These are phyloP conservation scores for Persicaria tinctoria DNA, from an alignment of 148 eudicot species.

Conservation along the genomic window DNA sequence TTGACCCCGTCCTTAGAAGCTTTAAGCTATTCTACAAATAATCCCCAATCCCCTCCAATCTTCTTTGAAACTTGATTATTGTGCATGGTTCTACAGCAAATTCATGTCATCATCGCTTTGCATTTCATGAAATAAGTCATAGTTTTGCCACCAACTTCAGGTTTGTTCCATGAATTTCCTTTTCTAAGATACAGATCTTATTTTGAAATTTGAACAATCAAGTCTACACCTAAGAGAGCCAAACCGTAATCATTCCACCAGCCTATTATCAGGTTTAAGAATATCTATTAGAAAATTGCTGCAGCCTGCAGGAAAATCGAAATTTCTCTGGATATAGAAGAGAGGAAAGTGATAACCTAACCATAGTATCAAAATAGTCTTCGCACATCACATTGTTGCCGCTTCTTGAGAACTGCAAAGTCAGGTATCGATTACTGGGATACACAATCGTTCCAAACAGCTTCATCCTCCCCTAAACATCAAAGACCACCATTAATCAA, in stretches of 20 bases:
- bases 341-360: slow-evolving; percentile 20
- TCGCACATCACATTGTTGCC: slow-evolving; percentile 91
- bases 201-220: no score
- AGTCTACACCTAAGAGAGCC: neutral
- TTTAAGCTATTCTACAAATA: neutral
- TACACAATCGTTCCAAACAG: slow-evolving; percentile 83
- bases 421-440: slow-evolving; percentile 79
- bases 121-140: no score
- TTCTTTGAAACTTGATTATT: neutral
- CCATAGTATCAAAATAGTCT: slow-evolving; percentile 86
- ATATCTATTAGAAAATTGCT: no score
- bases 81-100: neutral
- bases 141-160: no score
- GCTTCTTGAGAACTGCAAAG: slow-evolving; percentile 84
- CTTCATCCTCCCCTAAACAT: slow-evolving; percentile 72
- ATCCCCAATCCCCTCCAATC: neutral
- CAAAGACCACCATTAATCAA: neutral
- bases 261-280: no score
- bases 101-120: neutral
- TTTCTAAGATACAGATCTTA: no score
- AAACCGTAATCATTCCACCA: neutral
- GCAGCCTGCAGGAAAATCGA: no score
- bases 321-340: neutral
- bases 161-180: no score
- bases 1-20: no score